phyloP scores from a whole-genome alignment of 75 land plant species.

The Selaginella tamariscina region DNA sequence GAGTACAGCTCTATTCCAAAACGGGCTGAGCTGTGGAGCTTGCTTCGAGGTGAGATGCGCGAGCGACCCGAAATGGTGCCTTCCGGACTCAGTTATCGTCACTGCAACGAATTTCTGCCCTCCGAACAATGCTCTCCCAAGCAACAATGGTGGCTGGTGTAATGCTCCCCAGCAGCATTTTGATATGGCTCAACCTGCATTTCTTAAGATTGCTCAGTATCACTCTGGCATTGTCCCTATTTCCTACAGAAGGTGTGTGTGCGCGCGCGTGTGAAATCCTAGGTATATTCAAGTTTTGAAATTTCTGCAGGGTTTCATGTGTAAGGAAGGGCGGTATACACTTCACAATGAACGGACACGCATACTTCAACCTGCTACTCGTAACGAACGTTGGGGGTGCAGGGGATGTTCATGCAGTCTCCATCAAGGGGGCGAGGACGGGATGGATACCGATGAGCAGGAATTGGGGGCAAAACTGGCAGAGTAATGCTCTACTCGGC shows the following conservation, averaged over 20 bases:
- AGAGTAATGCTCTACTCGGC: background rate
- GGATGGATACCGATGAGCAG: background rate
- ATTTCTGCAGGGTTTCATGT: background rate
- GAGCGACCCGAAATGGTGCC: constrained; percentile 29
- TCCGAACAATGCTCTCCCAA: constrained; percentile 14
- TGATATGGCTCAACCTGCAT: constrained; percentile 48
- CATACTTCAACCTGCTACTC: background rate
- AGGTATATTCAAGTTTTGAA: background rate
- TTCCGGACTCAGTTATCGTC: constrained; percentile 26
- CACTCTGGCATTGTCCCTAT: constrained; percentile 49
- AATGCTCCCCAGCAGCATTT: constrained; percentile 55
- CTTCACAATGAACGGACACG: background rate
- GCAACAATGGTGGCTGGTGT: constrained; percentile 67
- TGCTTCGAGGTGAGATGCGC: constrained; percentile 37
- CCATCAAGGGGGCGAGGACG: background rate
- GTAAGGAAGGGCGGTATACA: background rate
- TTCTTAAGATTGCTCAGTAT: constrained; percentile 34
- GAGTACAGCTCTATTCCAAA: constrained; percentile 47
- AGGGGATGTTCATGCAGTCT: background rate
- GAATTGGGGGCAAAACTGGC: background rate
- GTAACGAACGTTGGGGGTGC: background rate
- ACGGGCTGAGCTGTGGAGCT: constrained; percentile 48
- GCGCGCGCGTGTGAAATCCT: no score
- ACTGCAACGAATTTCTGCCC: constrained; percentile 30
- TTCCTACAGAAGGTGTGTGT: constrained; percentile 50